Base-by-base conservation (phyloP, 2,329 filamentous ascomycete genomes). In the Aspergillus udagawae region DNA sequence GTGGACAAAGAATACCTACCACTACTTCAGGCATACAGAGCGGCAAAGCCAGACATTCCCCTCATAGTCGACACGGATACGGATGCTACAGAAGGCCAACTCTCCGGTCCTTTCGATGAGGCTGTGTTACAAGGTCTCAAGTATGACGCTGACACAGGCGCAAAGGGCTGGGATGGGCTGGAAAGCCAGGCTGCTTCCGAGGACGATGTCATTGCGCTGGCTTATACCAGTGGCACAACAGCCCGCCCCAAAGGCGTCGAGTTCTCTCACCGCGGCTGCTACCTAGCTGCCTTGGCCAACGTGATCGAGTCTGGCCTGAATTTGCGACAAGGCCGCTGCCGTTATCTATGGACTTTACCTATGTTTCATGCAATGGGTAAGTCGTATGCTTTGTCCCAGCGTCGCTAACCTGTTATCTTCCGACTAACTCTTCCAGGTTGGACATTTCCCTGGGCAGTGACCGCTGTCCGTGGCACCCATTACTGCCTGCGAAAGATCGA, bases 401-500 rank as follows among this genome's bases (percentile, higher is more conserved):
- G 3, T 20, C 4, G 14, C 42, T 9, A 32, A 27, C 8, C 4
- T 21, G n/a, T 10, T 42, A 12, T 27, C 25, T 82, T 82, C 42
- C n/a, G 75, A 23, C 38, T 58, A 53, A 42, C 51, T 17, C 10
- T 52, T 47, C 28, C 57, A 78, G 80, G 80, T 5, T 94, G 90
- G 91, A 92, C 90, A 1, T 95, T 93, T 67, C 91, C 91, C 0
- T 96, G 92, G 94, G 84, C 92, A 1, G 83, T 97, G n/a, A 95
- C 91, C 10, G 91, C 92, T 1, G 92, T 94, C 4, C 83, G 94
- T 60, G 94, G 93, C n/a, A 95, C 93, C 3, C 92, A 97, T 73
- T 92, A 96, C 71, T 97, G 92, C 67, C 80, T 99, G 20, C 85
- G 94, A 59, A 97, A 96, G 79, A 91, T 99, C 63, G 92, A 97